Percentiles rank a stretch among this genome's conserved stretches.
Evolutionary conservation across 805 yeast genomes (phyloP).

Genomic region (Monosporozyma aerobia): DNA sequence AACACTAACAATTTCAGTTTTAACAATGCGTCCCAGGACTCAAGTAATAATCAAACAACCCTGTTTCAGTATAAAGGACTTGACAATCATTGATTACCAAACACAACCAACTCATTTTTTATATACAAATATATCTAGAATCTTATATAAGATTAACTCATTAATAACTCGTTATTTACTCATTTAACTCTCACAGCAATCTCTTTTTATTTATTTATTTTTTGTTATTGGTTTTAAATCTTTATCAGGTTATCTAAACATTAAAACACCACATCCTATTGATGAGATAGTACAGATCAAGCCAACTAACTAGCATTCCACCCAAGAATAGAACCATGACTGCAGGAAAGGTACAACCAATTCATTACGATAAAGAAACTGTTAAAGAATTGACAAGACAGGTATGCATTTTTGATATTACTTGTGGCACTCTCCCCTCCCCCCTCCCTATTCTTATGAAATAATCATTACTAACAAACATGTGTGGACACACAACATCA

Average conservation of each 20-base stretch:
- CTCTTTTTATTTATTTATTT: background rate
- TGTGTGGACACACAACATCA: constrained; percentile 4
- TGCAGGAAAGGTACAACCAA: constrained; percentile 23
- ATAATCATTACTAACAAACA: constrained; percentile 5
- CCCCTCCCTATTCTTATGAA: background rate
- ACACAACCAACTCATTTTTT: too few species aligned
- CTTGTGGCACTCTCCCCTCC: background rate
- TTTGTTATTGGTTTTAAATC: background rate
- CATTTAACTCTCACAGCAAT: background rate
- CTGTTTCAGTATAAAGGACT: background rate
- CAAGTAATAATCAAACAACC: background rate
- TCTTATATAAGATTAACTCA: background rate
- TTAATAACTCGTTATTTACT: background rate
- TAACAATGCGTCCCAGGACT: background rate
- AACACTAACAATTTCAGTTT: background rate
- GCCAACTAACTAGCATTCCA: background rate
- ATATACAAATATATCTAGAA: background rate
- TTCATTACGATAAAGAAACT: constrained; percentile 32
- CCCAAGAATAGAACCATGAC: constrained; percentile 10
- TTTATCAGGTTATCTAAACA: too few species aligned
- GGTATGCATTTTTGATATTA: constrained; percentile 15
- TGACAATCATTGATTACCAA: background rate
- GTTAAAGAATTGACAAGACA: constrained; percentile 31
- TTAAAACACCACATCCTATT: too few species aligned
- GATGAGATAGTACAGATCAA: background rate